Conservation (phyloP, 2,329 filamentous ascomycete species). For the Alternaria hordeiaustralica region DNA sequence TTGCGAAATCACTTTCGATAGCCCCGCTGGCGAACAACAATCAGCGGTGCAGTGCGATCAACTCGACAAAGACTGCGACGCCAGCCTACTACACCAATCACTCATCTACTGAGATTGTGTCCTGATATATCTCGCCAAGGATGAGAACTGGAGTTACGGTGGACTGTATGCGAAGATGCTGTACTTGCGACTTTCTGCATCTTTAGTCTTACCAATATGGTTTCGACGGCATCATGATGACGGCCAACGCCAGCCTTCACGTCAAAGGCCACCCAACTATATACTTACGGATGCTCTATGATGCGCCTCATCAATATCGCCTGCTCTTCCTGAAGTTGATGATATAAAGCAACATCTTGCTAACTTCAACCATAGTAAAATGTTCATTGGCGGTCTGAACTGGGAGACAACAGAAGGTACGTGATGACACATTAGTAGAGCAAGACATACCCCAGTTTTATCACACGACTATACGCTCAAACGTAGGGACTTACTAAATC, state of each 20-base stretch:
- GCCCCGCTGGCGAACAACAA: not conserved
- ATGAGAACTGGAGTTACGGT: not conserved
- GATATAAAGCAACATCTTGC: slow-evolving; percentile 5
- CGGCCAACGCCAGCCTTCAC: not conserved
- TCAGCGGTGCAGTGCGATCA: not conserved
- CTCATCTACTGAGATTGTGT: not conserved
- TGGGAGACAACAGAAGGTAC: slow-evolving; percentile 99
- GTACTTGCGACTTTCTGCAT: not conserved
- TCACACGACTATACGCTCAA: too few species aligned
- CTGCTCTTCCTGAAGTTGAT: not conserved
- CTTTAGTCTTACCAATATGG: not conserved
- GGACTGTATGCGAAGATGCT: not conserved
- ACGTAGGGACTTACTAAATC: not conserved
- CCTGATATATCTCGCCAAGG: not conserved
- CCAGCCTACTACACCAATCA: not conserved
- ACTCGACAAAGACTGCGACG: not conserved
- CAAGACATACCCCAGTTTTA: not conserved
- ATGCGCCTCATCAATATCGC: slow-evolving; percentile 15
- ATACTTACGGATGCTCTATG: slow-evolving; percentile 1
- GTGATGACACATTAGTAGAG: slow-evolving; percentile 46
- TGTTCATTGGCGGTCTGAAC: slow-evolving; percentile 98
- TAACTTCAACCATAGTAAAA: slow-evolving; percentile 71
- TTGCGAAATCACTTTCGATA: not conserved
- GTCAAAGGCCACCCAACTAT: not conserved
- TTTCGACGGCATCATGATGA: not conserved